phyloP scores from a whole-genome alignment of 768 basidiomycete species.

The Melanogaster broomeanus region DNA sequence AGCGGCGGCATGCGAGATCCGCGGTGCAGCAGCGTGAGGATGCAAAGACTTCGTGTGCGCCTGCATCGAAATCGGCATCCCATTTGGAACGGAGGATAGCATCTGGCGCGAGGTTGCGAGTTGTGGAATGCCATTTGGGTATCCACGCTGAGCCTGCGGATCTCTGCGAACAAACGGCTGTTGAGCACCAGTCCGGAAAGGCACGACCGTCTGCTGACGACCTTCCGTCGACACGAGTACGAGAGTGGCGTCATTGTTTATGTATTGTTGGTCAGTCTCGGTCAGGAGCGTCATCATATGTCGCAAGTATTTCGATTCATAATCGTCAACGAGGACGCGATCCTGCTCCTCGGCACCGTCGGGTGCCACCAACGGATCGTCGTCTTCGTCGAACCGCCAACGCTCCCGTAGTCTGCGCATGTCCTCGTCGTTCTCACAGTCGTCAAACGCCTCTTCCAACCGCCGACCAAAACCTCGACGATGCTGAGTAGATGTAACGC shows the following conservation, averaged over 20 bases:
- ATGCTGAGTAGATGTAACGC: neutral
- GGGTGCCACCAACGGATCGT: conserved; percentile 53
- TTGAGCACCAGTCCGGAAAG: conserved; percentile 43
- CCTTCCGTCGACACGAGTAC: conserved; percentile 47
- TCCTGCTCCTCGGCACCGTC: conserved; percentile 69
- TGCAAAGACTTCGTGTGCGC: conserved; percentile 64
- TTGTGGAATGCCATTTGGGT: conserved; percentile 28
- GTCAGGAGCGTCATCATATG: conserved; percentile 57
- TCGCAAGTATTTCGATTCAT: conserved; percentile 57
- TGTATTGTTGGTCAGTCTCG: conserved; percentile 52
- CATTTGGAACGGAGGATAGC: conserved; percentile 37
- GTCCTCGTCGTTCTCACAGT: conserved; percentile 41
- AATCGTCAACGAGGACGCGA: conserved; percentile 72
- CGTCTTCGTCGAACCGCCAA: conserved; percentile 73
- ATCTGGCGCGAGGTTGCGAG: conserved; percentile 23
- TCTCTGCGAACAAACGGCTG: conserved; percentile 30
- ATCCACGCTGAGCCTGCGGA: conserved; percentile 19
- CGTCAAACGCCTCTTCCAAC: conserved; percentile 30
- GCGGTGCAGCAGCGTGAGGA: conserved; percentile 50
- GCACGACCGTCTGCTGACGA: conserved; percentile 48
- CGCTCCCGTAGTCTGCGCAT: conserved; percentile 48
- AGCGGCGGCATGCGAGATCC: conserved; percentile 51
- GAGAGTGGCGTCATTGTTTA: conserved; percentile 54
- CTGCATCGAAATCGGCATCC: conserved; percentile 58
- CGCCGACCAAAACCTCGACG: conserved; percentile 15